A percentile compares a stretch with the other conserved stretches of the same genome.
Evolutionary conservation across 208 protist species (phyloP).

Genomic region (Leishmania aethiopica): DNA sequence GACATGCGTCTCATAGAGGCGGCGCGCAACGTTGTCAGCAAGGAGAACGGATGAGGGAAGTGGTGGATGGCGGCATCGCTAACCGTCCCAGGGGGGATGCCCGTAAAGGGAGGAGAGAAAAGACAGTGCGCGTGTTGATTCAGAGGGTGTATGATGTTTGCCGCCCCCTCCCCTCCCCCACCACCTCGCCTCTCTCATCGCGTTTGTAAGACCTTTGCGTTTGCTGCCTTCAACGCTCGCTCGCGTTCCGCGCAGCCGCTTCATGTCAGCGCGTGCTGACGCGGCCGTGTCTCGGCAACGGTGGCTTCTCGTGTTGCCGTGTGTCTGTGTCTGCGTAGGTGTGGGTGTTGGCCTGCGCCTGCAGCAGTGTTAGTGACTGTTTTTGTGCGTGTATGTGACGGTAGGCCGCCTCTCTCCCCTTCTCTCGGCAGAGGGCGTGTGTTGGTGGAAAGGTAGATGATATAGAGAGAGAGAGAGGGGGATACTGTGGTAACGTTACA

Average conservation of each 20-base stretch:
- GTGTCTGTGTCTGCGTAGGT: conserved; percentile 2
- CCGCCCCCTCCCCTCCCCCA: too few species aligned
- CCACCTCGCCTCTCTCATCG: not conserved
- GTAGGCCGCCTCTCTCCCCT: not conserved
- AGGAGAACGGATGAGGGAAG: not conserved
- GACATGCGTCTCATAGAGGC: not conserved
- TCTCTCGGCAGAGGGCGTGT: not conserved
- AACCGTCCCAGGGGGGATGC: not conserved
- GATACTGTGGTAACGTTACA: not conserved
- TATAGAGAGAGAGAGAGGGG: not conserved
- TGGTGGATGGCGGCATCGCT: not conserved
- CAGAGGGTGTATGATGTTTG: too few species aligned
- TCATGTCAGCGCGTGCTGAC: too few species aligned
- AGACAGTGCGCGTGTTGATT: not conserved
- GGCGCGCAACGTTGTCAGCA: not conserved
- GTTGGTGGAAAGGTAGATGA: not conserved
- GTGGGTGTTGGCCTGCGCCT: not conserved
- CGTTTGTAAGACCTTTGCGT: not conserved
- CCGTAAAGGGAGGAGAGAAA: not conserved
- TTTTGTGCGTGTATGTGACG: not conserved
- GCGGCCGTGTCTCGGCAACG: not conserved
- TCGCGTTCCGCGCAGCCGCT: too few species aligned
- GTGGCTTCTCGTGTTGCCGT: not conserved
- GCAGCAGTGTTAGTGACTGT: not conserved
- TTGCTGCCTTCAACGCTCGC: not conserved